These are phyloP conservation scores for Protomyces arabidopsidicola DNA, from an alignment of 1,139 yeast genomes.

Conservation along the genomic window DNA sequence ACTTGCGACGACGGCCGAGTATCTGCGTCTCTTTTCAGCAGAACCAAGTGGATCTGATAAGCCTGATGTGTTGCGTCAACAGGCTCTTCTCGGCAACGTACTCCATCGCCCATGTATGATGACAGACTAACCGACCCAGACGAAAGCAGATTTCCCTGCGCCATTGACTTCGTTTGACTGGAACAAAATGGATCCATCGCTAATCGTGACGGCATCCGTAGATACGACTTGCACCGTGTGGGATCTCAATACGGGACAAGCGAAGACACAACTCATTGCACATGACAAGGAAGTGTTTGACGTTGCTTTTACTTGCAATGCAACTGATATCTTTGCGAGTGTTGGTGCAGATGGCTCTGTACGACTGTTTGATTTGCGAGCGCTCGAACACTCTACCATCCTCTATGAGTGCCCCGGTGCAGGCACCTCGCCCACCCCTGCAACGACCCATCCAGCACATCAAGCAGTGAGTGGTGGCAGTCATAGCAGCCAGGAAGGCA, in stretches of 20 bases:
- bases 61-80: constrained; percentile 10
- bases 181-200: constrained; percentile 67
- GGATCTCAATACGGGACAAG: constrained; percentile 74
- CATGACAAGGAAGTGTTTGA: constrained; percentile 95
- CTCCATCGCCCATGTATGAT: neutral
- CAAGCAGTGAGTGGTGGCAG: neutral
- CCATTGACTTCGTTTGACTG: constrained; percentile 93
- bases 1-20: constrained; percentile 27
- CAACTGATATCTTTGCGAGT: constrained; percentile 77
- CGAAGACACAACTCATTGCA: constrained; percentile 90
- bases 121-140: neutral
- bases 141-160: constrained; percentile 33
- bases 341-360: constrained; percentile 96
- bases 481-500: constrained; percentile 41
- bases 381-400: constrained; percentile 89
- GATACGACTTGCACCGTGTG: constrained; percentile 97
- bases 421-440: neutral
- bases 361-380: constrained; percentile 81
- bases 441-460: neutral
- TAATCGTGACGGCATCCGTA: constrained; percentile 77
- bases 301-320: constrained; percentile 72
- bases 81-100: constrained; percentile 25
- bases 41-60: neutral
- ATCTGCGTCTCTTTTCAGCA: constrained; percentile 17
- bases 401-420: constrained; percentile 56